Base-by-base conservation (phyloP, 2,329 filamentous ascomycete species). In the Fusarium metavorans region DNA sequence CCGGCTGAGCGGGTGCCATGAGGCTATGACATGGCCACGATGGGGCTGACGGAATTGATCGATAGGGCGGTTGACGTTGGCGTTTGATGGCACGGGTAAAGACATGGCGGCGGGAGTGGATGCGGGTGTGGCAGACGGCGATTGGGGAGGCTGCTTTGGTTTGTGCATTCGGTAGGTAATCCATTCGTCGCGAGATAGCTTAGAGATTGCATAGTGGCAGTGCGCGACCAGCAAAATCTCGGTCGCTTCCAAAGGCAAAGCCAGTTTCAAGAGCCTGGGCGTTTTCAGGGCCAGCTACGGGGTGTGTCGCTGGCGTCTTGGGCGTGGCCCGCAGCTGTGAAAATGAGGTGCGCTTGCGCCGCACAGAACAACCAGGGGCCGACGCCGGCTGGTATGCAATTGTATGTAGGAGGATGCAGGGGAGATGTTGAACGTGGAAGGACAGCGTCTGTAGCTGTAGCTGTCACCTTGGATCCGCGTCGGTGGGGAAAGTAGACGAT, bases 11-110 rank as follows among this genome's bases (percentile, higher is more conserved):
- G 70, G 71, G 66, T 67, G 73, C 37, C 64, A 30, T 56, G 54
- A 63, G 68, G 66, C 68, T 57, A 69, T 64, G 68, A 61, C 72
- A 77, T 78, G 67, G 72, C 70, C 72, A 70, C 69, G 62, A 65
- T 63, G 71, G 67, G 76, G 76, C 76, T 78, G 76, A 78, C 73
- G 68, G 61, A 61, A 60, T 58, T 34, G 61, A 59, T 60, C 63
- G 50, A 58, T 66, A 69, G 66, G 66, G 64, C 61, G 57, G 48
- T 62, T 67, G 65, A 57, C 37, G 41, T 34, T 57, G 64, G 35
- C 68, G 63, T 62, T 62, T 57, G 70, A 67, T 70, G 58, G 62
- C 74, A 76, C 71, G 71, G 58, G 74, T 60, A 70, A 62, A 60
- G 58, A 66, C 66, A 68, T 69, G 63, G 63, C 58, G 45, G 65